Base-by-base conservation (phyloP, 2,329 filamentous ascomycete genomes). In the Aureobasidium subglaciale region DNA sequence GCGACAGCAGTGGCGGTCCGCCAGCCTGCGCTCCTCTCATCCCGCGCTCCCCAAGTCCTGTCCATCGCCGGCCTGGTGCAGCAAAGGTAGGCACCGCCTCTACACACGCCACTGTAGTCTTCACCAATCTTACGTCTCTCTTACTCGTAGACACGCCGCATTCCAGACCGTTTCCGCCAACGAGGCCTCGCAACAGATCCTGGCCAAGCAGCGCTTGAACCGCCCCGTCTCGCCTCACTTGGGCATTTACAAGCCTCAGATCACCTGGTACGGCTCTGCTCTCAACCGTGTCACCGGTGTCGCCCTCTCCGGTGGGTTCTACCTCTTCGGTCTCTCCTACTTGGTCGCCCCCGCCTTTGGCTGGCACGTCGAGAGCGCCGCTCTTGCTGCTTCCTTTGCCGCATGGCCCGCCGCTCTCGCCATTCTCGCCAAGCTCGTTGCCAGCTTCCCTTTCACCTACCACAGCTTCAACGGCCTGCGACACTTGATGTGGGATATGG, bases 221-320 rank as follows among this genome's bases (percentile, higher is more conserved):
- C 91, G 91, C 52, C 91, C 91, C 68, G 79, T 96, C 65, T 81
- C 89, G 42, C 91, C 91, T 55, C 90, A 96, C 70, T 82, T 96
- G 60, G 71, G 75, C 67, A 91, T 95, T 81, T 96, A 96, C 84
- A 81, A 83, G 71, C 82, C 86, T 58, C 84, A 89, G 72, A 87
- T 96, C 75, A 93, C 89, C 64, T 96, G 85, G 86, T 85, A 88
- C 72, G 79, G 80, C 63, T 85, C 84, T 64, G 83, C 78, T 57
- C 79, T 88, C 73, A 88, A 90, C 77, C 90, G 91, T 67, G 83
- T 96, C 75, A 92, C 89, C n/a, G 91, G 89, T 65, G 74, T 79
- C 67, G 72, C 79, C 58, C 79, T 95, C 63, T 85, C 84, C 58
- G 88, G 86, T 61, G 73, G 77, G 48, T 79, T 95, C 60, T 96